A percentile compares a stretch with the other conserved stretches of the same genome.
These are phyloP conservation scores for Amoeboaphelidium protococcarum DNA, from an alignment of 371 early-diverging fungal genomes.

Conservation along the genomic window DNA sequence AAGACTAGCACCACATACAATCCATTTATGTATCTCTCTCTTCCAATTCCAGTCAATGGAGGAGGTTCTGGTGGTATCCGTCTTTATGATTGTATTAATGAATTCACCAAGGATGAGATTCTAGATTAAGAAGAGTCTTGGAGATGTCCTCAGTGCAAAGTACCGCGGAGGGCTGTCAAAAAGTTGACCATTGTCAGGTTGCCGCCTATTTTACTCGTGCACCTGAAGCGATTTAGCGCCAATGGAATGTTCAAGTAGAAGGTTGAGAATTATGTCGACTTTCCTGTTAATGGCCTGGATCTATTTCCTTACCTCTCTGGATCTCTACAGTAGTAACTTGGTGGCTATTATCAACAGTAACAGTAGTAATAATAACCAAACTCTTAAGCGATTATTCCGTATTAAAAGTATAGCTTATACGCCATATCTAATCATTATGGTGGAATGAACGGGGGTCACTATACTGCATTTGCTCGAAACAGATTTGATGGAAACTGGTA, in stretches of 20 bases:
- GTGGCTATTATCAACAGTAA: constrained; percentile 7
- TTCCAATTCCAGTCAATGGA: constrained; percentile 47
- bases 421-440: constrained; percentile 49
- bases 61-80: constrained; percentile 11
- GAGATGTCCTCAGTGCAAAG: constrained; percentile 62
- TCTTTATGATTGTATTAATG: constrained; percentile 52
- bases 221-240: constrained; percentile 75
- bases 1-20: constrained; percentile 72
- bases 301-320: background rate
- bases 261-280: constrained; percentile 56
- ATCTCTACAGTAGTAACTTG: background rate
- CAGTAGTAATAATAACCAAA: constrained; percentile 4
- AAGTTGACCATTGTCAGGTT: constrained; percentile 40
- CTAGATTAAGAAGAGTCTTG: constrained; percentile 66
- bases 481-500: constrained; percentile 56
- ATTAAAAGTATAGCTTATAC: constrained; percentile 1
- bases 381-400: background rate
- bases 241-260: constrained; percentile 79
- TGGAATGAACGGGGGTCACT: constrained; percentile 70
- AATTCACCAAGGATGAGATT: constrained; percentile 52
- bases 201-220: constrained; percentile 64
- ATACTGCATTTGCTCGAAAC: constrained; percentile 67
- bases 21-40: constrained; percentile 64
- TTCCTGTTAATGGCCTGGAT: constrained; percentile 29
- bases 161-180: constrained; percentile 40